Conservation (phyloP, 805 yeast genomes). For the Metschnikowia proteae region DNA sequence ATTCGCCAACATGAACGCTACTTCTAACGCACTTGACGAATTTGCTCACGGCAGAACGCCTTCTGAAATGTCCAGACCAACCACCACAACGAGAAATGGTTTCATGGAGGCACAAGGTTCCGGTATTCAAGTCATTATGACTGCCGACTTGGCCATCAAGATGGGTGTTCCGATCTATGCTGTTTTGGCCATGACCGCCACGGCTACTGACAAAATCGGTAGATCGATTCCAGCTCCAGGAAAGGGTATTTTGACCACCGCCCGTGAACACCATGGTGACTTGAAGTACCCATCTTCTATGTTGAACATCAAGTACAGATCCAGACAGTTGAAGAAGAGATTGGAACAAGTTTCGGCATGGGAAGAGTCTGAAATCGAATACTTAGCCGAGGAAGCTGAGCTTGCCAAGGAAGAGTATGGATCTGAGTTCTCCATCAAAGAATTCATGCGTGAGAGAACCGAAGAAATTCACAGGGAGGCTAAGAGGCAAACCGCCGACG, state of each 20-base stretch:
- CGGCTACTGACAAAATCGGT: slow-evolving; percentile 98
- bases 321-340: slow-evolving; percentile 83
- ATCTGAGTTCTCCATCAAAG: slow-evolving; percentile 39
- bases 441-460: slow-evolving; percentile 73
- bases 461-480: slow-evolving; percentile 87
- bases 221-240: slow-evolving; percentile 99
- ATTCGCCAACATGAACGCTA: slow-evolving; percentile 98
- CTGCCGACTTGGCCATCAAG: slow-evolving; percentile 85
- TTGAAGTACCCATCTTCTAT: slow-evolving; percentile 75
- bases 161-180: slow-evolving; percentile 99
- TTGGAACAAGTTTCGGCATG: slow-evolving; percentile 72
- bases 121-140: slow-evolving; percentile 96
- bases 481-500: slow-evolving; percentile 76
- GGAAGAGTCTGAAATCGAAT: slow-evolving; percentile 77
- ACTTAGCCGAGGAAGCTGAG: slow-evolving; percentile 67
- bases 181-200: slow-evolving; percentile 87
- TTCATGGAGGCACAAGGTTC: slow-evolving; percentile 99
- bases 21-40: slow-evolving; percentile 86
- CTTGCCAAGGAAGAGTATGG: slow-evolving; percentile 51
- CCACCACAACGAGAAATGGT: slow-evolving; percentile 93
- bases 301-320: slow-evolving; percentile 88
- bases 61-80: slow-evolving; percentile 97
- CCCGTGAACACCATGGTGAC: slow-evolving; percentile 84
- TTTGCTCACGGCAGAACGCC: slow-evolving; percentile 96
- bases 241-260: slow-evolving; percentile 97